Conservation (phyloP, 1,284 basidiomycete species). For the Kwoniella shivajii region DNA sequence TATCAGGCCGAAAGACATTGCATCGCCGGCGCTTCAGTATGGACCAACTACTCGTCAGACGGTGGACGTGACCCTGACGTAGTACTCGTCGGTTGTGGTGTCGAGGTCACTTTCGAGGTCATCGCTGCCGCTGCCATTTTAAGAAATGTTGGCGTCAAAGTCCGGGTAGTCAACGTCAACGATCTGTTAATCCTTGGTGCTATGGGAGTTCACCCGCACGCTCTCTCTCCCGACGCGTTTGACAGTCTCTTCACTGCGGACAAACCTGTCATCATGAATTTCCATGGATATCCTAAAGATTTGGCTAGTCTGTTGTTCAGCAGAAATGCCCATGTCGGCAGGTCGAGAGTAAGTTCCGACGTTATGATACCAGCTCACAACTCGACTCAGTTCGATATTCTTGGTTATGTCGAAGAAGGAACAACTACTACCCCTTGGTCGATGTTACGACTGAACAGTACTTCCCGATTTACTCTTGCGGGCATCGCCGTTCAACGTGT, state of each 20-base stretch:
- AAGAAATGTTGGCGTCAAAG: constrained; percentile 65
- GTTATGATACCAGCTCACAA: not conserved
- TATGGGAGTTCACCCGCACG: constrained; percentile 72
- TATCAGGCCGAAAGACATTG: constrained; percentile 62
- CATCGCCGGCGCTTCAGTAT: constrained; percentile 64
- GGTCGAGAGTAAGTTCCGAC: constrained; percentile 36
- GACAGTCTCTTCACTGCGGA: constrained; percentile 70
- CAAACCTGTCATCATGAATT: constrained; percentile 74
- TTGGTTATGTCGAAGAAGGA: constrained; percentile 57
- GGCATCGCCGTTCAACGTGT: constrained; percentile 52
- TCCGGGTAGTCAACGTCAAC: constrained; percentile 78
- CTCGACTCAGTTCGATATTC: constrained; percentile 47
- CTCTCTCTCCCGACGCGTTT: constrained; percentile 67
- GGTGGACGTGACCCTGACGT: constrained; percentile 58
- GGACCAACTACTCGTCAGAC: constrained; percentile 56
- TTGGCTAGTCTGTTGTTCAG: constrained; percentile 51
- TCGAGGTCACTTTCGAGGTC: constrained; percentile 57
- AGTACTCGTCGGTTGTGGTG: constrained; percentile 57
- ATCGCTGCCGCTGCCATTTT: constrained; percentile 70
- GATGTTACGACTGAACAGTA: constrained; percentile 57
- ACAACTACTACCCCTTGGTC: constrained; percentile 58
- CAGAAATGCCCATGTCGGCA: constrained; percentile 49
- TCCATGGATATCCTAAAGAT: constrained; percentile 65
- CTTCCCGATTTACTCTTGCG: constrained; percentile 56
- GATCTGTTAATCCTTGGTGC: constrained; percentile 70